Evolutionary conservation across 495 filamentous ascomycete species (phyloP).

Genomic region (Daldinia vernicosa): DNA sequence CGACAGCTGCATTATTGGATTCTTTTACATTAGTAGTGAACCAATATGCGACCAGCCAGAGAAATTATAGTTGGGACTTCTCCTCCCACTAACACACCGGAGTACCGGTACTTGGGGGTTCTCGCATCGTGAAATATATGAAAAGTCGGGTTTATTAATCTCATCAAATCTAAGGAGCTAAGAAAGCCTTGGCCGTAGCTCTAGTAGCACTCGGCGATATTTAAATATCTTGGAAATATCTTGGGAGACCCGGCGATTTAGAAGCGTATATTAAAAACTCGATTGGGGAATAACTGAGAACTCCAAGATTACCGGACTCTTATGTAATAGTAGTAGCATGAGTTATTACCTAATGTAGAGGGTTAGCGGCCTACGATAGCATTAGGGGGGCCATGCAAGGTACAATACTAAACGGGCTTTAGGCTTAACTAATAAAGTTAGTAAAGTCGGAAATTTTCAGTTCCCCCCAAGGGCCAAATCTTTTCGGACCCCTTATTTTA

Average conservation of each 20-base stretch:
- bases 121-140: constrained; percentile 4
- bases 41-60: constrained; percentile 10
- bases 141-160: constrained; percentile 7
- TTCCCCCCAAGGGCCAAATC: background rate
- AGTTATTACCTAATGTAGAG: too few relatives aligned
- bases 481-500: constrained; percentile 6
- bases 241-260: constrained; percentile 13
- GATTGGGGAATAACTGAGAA: constrained; percentile 11
- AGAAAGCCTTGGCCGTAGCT: constrained; percentile 10
- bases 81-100: background rate
- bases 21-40: background rate
- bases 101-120: background rate
- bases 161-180: constrained; percentile 20
- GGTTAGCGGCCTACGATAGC: background rate
- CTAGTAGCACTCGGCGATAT: constrained; percentile 28
- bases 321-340: too few relatives aligned
- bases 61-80: background rate
- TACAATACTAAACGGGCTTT: background rate
- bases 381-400: background rate
- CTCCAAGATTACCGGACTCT: background rate
- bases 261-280: constrained; percentile 1
- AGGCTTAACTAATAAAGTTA: background rate
- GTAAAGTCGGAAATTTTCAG: constrained; percentile 26
- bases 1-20: constrained; percentile 14
- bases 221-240: constrained; percentile 13